Evolutionary conservation across 163 green algal species (phyloP), one percentile per base, ranked within the genome.

Genomic region (Chloromonas sp.): DNA sequence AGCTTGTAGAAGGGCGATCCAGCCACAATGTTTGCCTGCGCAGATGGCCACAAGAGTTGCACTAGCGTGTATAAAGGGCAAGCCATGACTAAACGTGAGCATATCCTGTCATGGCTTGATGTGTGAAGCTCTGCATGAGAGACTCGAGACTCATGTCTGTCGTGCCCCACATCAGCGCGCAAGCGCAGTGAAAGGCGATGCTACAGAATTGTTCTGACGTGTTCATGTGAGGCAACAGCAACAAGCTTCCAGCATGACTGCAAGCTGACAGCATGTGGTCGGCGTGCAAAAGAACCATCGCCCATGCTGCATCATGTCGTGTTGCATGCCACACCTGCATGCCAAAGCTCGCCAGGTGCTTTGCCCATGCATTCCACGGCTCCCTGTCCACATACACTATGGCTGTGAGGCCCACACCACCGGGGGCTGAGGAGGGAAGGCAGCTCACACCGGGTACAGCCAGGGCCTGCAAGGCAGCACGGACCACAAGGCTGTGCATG

Each of bases 1-100:
- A 89, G 78, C 79, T 89, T 91, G 88, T 88, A 91, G 71, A 89
- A 89, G 5, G 84, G n/a, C 60, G 79, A 87, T 8, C 88, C 86
- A 0, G 86, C 88, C 1, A 89, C 88, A 15, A 70, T 60, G 61
- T 89, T 89, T 2, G 86, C 88, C 74, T 89, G 87, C 36, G 36
- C 36, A 36, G 36, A 36, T 36, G 36, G 36, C 36, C 36, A 36
- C 36, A 36, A 36, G 36, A 36, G 36, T 36, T 36, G 36, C 36
- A 36, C 36, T 36, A 36, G 36, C 36, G 36, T 36, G 36, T 36
- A 36, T 36, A 36, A 36, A 36, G 36, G 36, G 36, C 36, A 36
- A 36, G 36, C 36, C 36, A 36, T 36, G 36, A 36, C 36, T 36
- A 36, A 36, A 36, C 36, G 36, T 36, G 36, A 36, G 36, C 36